phyloP scores from a whole-genome alignment of 371 early-diverging fungal species.

The Mucor lusitanicus region DNA sequence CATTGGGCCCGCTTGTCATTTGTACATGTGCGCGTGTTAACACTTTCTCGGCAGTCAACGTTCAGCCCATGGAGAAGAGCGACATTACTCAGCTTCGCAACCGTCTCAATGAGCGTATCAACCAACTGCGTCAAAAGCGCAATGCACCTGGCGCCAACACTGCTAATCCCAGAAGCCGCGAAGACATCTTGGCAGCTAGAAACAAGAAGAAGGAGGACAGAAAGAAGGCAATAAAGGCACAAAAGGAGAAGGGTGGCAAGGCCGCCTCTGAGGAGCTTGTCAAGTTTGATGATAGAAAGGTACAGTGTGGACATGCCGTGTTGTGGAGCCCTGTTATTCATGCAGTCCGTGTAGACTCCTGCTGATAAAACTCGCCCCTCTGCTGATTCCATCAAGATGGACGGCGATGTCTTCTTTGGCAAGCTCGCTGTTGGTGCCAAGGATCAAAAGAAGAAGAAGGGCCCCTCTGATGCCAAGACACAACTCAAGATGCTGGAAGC shows the following conservation, averaged over 20 bases:
- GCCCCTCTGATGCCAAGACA: slow-evolving; percentile 72
- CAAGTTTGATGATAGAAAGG: slow-evolving; percentile 41
- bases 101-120: slow-evolving; percentile 74
- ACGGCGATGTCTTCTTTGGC: slow-evolving; percentile 70
- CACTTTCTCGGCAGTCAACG: neutral
- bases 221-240: slow-evolving; percentile 67
- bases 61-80: slow-evolving; percentile 46
- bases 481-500: slow-evolving; percentile 77
- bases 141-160: slow-evolving; percentile 50
- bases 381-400: slow-evolving; percentile 57
- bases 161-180: slow-evolving; percentile 64
- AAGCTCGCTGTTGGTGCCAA: slow-evolving; percentile 67
- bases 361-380: slow-evolving; percentile 27
- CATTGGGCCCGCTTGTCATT: too few relatives aligned
- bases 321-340: neutral
- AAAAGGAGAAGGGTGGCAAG: slow-evolving; percentile 65
- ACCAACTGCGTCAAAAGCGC: slow-evolving; percentile 67
- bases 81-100: slow-evolving; percentile 69
- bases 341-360: neutral
- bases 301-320: neutral
- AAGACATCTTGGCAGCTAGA: slow-evolving; percentile 77
- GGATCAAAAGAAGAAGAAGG: slow-evolving; percentile 67
- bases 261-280: slow-evolving; percentile 56
- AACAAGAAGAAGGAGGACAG: slow-evolving; percentile 75
- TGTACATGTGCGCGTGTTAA: neutral